Base-by-base conservation (phyloP, 1,139 yeast genomes). In the Magnusiomyces paraingens region DNA sequence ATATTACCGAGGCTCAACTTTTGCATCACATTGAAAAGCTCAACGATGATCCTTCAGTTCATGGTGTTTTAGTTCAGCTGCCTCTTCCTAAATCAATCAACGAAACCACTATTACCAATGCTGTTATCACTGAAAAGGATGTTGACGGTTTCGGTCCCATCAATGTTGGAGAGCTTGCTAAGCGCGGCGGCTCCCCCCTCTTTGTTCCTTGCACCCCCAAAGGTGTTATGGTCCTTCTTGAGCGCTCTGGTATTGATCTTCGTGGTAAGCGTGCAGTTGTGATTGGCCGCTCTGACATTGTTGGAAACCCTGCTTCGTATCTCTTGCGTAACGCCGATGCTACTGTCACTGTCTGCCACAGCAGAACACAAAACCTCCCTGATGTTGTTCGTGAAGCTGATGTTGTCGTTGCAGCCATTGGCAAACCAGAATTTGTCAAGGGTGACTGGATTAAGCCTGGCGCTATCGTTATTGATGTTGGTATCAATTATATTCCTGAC, bases 161-260 rank as follows among this genome's bases (percentile, higher is more conserved):
- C 68, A 93, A 93, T 70, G 86, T 87, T 51, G 98, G 98, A 55
- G 97, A 91, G 71, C 78, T 93, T 62, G 82, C 90, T 66, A 89
- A 90, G 70, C 84, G 85, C 64, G 88, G 88, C 56, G 98, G 98
- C 51, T 70, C 79, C 43, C 99, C 99, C 36, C 70, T 73, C 57
- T 93, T 88, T 70, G 76, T 87, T 64, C 99, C 99, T 42, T 93
- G 99, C 72, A 93, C 99, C 47, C 99, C 99, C 56, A 83, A 88
- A 74, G 99, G 99, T 49, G 83, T 91, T 68, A 81, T 93, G 75
- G 84, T 84, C 63, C 76, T 93, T 64, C 78, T 93, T 64, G 75
- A 82, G 60, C 76, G 79, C 60, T 76, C 86, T 50, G 78, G 81
- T 38, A 85, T 90, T n/a, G 70, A 73, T 10, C 70, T 91, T 50